Conservation (phyloP, 2,329 filamentous ascomycete genomes). For the Ceratocystis eucalypticola region DNA sequence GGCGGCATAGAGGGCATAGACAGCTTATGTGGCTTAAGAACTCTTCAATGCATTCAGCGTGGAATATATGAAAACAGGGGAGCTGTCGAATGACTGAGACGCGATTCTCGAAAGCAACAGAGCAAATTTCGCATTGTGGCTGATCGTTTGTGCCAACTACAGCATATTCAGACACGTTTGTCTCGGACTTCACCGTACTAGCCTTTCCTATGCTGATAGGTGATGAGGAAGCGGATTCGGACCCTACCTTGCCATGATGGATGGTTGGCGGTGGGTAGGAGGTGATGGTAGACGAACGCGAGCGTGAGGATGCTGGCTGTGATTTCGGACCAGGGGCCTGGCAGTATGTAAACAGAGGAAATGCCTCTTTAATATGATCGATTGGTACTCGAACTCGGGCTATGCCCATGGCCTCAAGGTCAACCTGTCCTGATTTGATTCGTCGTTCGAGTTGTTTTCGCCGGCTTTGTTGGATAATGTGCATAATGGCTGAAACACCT, state of each 20-base stretch:
- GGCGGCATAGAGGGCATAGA: slow-evolving; percentile 83
- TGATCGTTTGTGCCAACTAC: slow-evolving; percentile 49
- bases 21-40: slow-evolving; percentile 69
- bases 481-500: slow-evolving; percentile 58
- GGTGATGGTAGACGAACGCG: not conserved
- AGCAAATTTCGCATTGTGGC: slow-evolving; percentile 77
- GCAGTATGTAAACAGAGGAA: slow-evolving; percentile 68
- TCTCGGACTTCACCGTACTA: not conserved
- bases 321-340: slow-evolving; percentile 35
- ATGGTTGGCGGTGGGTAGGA: not conserved
- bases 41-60: slow-evolving; percentile 79
- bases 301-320: slow-evolving; percentile 19
- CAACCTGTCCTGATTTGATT: slow-evolving; percentile 64
- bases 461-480: slow-evolving; percentile 58
- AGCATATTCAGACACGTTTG: slow-evolving; percentile 9
- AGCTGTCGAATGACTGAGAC: slow-evolving; percentile 68
- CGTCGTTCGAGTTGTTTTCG: slow-evolving; percentile 54
- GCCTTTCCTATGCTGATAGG: slow-evolving; percentile 23
- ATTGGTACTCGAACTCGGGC: slow-evolving; percentile 66
- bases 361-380: slow-evolving; percentile 48
- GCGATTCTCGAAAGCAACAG: slow-evolving; percentile 61
- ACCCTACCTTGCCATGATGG: not conserved
- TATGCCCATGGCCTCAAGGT: slow-evolving; percentile 75
- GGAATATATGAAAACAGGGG: slow-evolving; percentile 84
- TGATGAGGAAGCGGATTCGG: slow-evolving; percentile 20